Conservation (phyloP, 2,329 filamentous ascomycete genomes). For the Endocalyx cinctus region DNA sequence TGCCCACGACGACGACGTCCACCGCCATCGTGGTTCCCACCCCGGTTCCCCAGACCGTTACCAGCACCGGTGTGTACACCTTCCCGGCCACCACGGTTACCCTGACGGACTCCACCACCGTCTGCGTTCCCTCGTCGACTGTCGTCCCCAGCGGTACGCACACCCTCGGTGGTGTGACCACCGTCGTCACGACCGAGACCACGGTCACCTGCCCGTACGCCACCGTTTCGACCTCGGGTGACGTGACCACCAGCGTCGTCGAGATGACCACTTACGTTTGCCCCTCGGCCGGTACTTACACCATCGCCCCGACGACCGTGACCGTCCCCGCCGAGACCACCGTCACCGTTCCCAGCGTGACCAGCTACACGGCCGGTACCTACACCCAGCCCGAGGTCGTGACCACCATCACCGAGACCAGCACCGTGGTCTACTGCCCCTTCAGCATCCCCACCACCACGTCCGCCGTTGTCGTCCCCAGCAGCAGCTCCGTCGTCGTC, state of each 20-base stretch:
- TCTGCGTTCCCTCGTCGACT: conserved; percentile 60
- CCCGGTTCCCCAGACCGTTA: conserved; percentile 48
- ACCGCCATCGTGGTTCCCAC: conserved; percentile 47
- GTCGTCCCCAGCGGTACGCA: conserved; percentile 58
- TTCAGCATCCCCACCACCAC: conserved; percentile 37
- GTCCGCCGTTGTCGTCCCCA: conserved; percentile 6
- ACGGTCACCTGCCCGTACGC: conserved; percentile 68
- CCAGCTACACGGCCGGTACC: conserved; percentile 62
- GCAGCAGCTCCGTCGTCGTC: conserved; percentile 18
- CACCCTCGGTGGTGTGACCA: conserved; percentile 70
- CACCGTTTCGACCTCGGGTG: conserved; percentile 54
- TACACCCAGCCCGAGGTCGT: conserved; percentile 66
- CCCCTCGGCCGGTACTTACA: conserved; percentile 71
- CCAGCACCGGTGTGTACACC: conserved; percentile 69
- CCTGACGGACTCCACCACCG: conserved; percentile 62
- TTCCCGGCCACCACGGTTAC: conserved; percentile 69
- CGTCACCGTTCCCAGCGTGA: conserved; percentile 62
- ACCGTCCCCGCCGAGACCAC: conserved; percentile 49
- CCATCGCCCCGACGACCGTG: conserved; percentile 64
- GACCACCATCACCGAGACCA: conserved; percentile 65
- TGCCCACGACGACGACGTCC: conserved; percentile 26
- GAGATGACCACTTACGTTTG: conserved; percentile 68
- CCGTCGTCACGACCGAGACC: conserved; percentile 60
- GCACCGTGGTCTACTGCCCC: conserved; percentile 67
- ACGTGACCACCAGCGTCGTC: conserved; percentile 62